Conservation (phyloP, 345 rosid species). For the Cardiospermum halicacabum region DNA sequence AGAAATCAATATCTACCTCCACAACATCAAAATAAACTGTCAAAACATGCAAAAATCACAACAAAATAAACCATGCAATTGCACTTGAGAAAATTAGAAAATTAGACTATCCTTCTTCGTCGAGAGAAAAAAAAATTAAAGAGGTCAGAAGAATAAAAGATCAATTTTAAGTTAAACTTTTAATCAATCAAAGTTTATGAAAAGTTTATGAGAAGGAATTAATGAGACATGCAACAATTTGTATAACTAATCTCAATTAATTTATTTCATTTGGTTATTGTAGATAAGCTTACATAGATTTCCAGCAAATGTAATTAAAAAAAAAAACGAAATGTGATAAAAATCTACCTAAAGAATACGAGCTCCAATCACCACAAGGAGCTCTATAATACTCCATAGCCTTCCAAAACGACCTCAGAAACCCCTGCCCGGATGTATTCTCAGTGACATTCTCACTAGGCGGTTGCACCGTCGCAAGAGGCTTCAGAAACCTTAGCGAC, state of each 20-base stretch:
- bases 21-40: not conserved
- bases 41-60: conserved; percentile 15
- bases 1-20: not conserved
- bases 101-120: conserved; percentile 7
- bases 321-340: not conserved
- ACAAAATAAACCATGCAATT: not conserved
- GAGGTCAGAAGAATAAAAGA: too few relatives aligned
- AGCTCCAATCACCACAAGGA: conserved; percentile 40
- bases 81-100: conserved; percentile 5
- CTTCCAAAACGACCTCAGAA: conserved; percentile 84
- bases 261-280: too few relatives aligned
- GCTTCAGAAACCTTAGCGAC: conserved; percentile 48
- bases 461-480: conserved; percentile 24
- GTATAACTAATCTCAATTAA: too few relatives aligned
- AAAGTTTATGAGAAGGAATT: too few relatives aligned
- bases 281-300: too few relatives aligned
- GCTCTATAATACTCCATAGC: conserved; percentile 79
- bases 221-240: too few relatives aligned
- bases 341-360: conserved; percentile 47
- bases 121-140: not conserved
- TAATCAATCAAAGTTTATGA: too few relatives aligned
- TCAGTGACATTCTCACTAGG: not conserved
- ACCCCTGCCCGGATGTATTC: conserved; percentile 10
- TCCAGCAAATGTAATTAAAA: too few relatives aligned
- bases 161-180: too few relatives aligned